Conservation (phyloP, 306 rosid genomes). For the Benincasa hispida region DNA sequence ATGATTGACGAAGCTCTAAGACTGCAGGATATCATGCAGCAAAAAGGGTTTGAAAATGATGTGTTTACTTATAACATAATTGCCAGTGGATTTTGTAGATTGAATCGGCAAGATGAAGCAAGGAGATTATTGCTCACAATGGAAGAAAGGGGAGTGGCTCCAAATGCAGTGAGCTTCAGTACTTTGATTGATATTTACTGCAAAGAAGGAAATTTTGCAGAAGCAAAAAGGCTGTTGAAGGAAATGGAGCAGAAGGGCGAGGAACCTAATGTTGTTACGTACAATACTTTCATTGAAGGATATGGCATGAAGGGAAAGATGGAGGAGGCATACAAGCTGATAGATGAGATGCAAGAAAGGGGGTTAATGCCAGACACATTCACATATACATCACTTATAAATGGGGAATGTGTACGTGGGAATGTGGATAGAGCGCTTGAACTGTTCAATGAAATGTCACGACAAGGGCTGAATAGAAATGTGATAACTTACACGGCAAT, state of each 20-base stretch:
- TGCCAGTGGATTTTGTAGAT: conserved; percentile 50
- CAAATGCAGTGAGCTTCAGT: conserved; percentile 43
- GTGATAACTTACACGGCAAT: conserved; percentile 49
- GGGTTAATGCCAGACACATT: conserved; percentile 55
- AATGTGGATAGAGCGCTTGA: conserved; percentile 46
- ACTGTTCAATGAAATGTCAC: conserved; percentile 53
- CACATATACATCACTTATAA: conserved; percentile 65
- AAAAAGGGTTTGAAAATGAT: conserved; percentile 47
- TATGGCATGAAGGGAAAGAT: conserved; percentile 51
- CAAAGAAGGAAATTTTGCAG: conserved; percentile 70
- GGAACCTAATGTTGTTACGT: conserved; percentile 44
- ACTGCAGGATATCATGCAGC: conserved; percentile 38
- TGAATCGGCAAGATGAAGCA: conserved; percentile 47
- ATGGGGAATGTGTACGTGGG: conserved; percentile 58
- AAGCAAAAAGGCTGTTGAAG: conserved; percentile 41
- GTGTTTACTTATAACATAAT: conserved; percentile 40
- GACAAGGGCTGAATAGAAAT: conserved; percentile 31
- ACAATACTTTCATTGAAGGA: conserved; percentile 59
- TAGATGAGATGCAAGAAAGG: conserved; percentile 38
- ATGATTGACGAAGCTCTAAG: conserved; percentile 56
- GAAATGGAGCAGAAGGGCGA: conserved; percentile 50
- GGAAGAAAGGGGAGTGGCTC: conserved; percentile 54
- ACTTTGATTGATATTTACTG: conserved; percentile 59
- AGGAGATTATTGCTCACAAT: conserved; percentile 40
- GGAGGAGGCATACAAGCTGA: conserved; percentile 40